Evolutionary conservation across 208 protist species (phyloP).

Genomic region (Trypanosoma lewisi): DNA sequence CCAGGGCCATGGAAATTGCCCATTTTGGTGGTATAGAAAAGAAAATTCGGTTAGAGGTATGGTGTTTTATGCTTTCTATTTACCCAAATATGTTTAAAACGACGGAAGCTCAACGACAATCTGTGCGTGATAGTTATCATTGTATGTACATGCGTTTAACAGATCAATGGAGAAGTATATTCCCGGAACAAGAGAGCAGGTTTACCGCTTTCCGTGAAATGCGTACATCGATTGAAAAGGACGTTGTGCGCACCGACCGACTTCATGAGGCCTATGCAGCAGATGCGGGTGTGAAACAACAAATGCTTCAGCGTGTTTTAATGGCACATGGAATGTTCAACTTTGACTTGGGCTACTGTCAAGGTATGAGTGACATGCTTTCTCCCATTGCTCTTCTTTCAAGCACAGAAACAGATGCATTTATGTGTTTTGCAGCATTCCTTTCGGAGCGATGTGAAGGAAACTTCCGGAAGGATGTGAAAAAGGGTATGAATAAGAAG

Average conservation of each 20-base stretch:
- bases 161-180: conserved; percentile 72
- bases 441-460: conserved; percentile 41
- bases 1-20: conserved; percentile 15
- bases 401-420: conserved; percentile 39
- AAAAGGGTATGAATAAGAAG: conserved; percentile 42
- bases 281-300: conserved; percentile 44
- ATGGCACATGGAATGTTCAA: conserved; percentile 86
- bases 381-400: conserved; percentile 55
- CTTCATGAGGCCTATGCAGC: conserved; percentile 42
- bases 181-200: conserved; percentile 60
- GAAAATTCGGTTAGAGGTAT: conserved; percentile 66
- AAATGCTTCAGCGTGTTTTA: conserved; percentile 64
- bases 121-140: conserved; percentile 24
- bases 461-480: conserved; percentile 62
- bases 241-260: conserved; percentile 86
- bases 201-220: conserved; percentile 61
- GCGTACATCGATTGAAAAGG: conserved; percentile 75
- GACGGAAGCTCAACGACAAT: conserved; percentile 33
- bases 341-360: conserved; percentile 91
- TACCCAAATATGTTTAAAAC: conserved; percentile 35
- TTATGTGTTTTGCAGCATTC: conserved; percentile 49
- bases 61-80: conserved; percentile 68
- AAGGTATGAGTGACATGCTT: conserved; percentile 89
- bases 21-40: conserved; percentile 46
- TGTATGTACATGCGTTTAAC: conserved; percentile 59